Conservation (phyloP, 176 grass and related monocot genomes). For the Aegilops longissima region DNA sequence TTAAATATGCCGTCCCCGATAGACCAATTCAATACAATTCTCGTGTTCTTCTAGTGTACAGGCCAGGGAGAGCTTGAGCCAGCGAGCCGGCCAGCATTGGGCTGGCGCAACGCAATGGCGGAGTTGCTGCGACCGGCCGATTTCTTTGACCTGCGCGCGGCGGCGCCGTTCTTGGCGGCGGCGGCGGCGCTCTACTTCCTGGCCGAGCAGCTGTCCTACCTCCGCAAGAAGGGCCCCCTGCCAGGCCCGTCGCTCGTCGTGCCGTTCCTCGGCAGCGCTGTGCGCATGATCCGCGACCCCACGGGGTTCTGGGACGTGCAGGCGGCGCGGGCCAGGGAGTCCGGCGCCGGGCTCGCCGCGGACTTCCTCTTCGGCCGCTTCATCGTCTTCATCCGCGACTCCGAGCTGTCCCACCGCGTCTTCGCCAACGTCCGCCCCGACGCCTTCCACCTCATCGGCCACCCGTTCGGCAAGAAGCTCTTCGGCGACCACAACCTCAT, state of each 20-base stretch:
- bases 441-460: constrained; percentile 75
- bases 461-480: constrained; percentile 75
- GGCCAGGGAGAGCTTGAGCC: not conserved
- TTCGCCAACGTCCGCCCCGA: constrained; percentile 80
- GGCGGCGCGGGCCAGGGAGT: constrained; percentile 41
- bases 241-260: constrained; percentile 52
- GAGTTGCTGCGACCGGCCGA: not conserved
- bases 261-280: constrained; percentile 60
- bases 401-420: constrained; percentile 68
- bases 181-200: constrained; percentile 29
- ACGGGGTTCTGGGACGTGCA: constrained; percentile 57
- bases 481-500: constrained; percentile 87
- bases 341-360: constrained; percentile 53
- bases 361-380: constrained; percentile 66
- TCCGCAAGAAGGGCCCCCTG: constrained; percentile 60
- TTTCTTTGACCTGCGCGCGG: not conserved
- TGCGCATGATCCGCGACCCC: constrained; percentile 52
- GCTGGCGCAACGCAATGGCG: not conserved
- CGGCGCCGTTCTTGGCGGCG: constrained; percentile 41
- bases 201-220: constrained; percentile 63
- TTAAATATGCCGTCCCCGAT: constrained; percentile 34
- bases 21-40: not conserved
- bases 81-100: not conserved
- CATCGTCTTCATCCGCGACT: constrained; percentile 65
- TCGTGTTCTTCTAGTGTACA: not conserved